Evolutionary conservation across 2,329 filamentous ascomycete genomes (phyloP).

Genomic region (Fusarium sp.): DNA sequence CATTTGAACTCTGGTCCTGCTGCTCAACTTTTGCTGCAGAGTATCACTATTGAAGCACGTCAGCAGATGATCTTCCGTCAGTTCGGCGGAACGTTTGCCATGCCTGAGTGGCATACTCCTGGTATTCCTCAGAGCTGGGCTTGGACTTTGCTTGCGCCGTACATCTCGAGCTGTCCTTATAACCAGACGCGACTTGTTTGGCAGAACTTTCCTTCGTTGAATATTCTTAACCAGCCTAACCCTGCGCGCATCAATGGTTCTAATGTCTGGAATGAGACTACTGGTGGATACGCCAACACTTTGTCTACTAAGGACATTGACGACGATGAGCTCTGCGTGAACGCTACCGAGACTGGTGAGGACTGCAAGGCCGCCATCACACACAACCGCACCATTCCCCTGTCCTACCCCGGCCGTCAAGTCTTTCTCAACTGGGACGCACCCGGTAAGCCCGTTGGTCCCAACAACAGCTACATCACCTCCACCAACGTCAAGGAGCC

Average conservation of each 20-base stretch:
- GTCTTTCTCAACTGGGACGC: conserved; percentile 80
- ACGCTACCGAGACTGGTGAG: conserved; percentile 63
- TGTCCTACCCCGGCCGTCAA: conserved; percentile 79
- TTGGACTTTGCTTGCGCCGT: conserved; percentile 84
- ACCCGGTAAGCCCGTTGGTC: conserved; percentile 76
- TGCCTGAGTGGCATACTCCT: conserved; percentile 85
- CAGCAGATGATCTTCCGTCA: conserved; percentile 90
- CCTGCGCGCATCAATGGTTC: conserved; percentile 74
- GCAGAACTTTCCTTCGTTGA: conserved; percentile 84
- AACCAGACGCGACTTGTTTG: conserved; percentile 81
- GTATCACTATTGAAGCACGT: conserved; percentile 81
- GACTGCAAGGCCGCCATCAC: conserved; percentile 74
- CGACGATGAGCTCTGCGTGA: conserved; percentile 66
- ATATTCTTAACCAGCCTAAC: conserved; percentile 82
- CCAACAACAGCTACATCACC: conserved; percentile 86
- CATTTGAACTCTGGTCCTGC: conserved; percentile 83
- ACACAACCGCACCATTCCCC: conserved; percentile 76
- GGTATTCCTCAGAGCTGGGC: conserved; percentile 87
- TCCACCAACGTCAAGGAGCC: conserved; percentile 68
- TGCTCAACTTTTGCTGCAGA: conserved; percentile 78
- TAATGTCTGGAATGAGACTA: conserved; percentile 72
- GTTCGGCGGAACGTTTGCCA: conserved; percentile 82
- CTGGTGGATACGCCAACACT: conserved; percentile 69
- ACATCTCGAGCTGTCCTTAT: conserved; percentile 80
- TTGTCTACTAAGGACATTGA: conserved; percentile 61